phyloP scores from a whole-genome alignment of 2,329 filamentous ascomycete species.

The Pestalotiopsis sp. region DNA sequence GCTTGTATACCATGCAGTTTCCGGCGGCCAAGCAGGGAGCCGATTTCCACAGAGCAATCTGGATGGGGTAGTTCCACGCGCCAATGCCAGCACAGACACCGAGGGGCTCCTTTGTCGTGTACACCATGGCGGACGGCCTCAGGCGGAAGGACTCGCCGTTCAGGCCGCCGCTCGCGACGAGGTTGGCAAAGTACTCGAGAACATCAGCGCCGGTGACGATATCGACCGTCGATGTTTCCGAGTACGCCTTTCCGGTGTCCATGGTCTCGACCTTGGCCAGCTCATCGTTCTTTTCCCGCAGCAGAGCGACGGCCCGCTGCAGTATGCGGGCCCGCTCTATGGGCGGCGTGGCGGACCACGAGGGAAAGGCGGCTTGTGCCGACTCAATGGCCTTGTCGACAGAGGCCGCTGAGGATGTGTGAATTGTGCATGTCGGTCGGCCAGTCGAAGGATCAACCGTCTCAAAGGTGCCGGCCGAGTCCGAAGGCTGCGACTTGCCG shows the following conservation, averaged over 20 bases:
- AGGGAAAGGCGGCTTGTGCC: conserved; percentile 70
- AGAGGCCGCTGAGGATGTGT: conserved; percentile 67
- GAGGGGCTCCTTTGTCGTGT: conserved; percentile 79
- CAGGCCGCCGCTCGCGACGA: conserved; percentile 75
- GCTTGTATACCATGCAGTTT: conserved; percentile 91
- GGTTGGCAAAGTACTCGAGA: conserved; percentile 82
- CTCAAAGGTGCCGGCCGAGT: conserved; percentile 65
- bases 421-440: conserved; percentile 69
- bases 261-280: conserved; percentile 79
- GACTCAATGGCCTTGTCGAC: conserved; percentile 74
- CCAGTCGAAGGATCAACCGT: conserved; percentile 76
- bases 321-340: conserved; percentile 77
- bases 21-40: conserved; percentile 83
- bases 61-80: conserved; percentile 91
- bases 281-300: conserved; percentile 77
- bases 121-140: conserved; percentile 77
- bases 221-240: conserved; percentile 83
- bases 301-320: conserved; percentile 72
- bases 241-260: conserved; percentile 85
- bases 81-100: conserved; percentile 87
- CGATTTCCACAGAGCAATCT: conserved; percentile 89
- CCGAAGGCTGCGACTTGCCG: conserved; percentile 65
- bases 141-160: conserved; percentile 80
- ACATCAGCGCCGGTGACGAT: conserved; percentile 83
- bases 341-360: conserved; percentile 78